These are phyloP conservation scores for Aspergillus felis DNA, from an alignment of 2,329 filamentous ascomycete species.

Conservation along the genomic window DNA sequence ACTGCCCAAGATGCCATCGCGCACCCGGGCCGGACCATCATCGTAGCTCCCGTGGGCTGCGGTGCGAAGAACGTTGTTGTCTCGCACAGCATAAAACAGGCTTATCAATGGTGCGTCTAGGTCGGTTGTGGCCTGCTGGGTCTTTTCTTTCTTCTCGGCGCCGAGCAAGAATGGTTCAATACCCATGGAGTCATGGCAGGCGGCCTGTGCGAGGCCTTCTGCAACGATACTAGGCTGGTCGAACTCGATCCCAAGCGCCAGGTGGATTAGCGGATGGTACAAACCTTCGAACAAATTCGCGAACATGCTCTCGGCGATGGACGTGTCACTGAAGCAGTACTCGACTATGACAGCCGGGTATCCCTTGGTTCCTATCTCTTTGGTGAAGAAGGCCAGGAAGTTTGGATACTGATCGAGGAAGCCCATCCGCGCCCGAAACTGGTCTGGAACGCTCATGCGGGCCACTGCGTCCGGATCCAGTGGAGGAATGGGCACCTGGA, in stretches of 20 bases:
- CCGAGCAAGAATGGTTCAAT: too few relatives aligned
- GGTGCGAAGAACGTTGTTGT: too few relatives aligned
- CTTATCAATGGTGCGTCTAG: too few relatives aligned
- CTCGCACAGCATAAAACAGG: too few relatives aligned
- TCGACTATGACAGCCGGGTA: constrained; percentile 49
- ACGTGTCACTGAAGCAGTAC: constrained; percentile 29
- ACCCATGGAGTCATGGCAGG: constrained; percentile 51
- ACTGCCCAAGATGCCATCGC: too few relatives aligned
- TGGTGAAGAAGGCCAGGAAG: too few relatives aligned
- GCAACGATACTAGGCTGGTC: constrained; percentile 70
- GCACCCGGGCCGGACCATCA: too few relatives aligned
- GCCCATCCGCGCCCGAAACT: constrained; percentile 17
- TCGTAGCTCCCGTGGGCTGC: too few relatives aligned
- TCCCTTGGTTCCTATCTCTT: constrained; percentile 51
- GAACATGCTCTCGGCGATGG: constrained; percentile 61
- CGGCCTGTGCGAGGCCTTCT: constrained; percentile 69
- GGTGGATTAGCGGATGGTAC: constrained; percentile 72
- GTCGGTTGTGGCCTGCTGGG: too few relatives aligned
- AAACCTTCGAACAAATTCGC: constrained; percentile 57
- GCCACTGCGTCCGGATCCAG: constrained; percentile 16
- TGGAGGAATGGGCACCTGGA: constrained; percentile 23
- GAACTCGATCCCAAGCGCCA: constrained; percentile 80
- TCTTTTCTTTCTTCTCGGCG: too few relatives aligned
- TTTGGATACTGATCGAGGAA: too few relatives aligned
- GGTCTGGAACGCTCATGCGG: constrained; percentile 11